phyloP scores from a whole-genome alignment of 805 yeast species.

The Tetrapisispora pingtungensis region DNA sequence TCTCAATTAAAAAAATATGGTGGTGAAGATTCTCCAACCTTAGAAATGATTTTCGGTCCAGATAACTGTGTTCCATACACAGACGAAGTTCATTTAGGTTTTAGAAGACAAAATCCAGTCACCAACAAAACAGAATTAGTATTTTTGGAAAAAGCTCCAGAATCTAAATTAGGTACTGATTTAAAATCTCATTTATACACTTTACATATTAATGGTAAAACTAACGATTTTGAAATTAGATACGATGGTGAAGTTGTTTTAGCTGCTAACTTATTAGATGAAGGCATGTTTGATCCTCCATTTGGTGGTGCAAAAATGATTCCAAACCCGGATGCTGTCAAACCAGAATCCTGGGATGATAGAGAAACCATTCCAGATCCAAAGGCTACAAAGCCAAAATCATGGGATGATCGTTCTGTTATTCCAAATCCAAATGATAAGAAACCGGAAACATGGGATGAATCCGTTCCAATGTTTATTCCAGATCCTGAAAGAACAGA shows the following conservation, averaged over 20 bases:
- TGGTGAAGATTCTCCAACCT: constrained; percentile 36
- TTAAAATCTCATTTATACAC: constrained; percentile 65
- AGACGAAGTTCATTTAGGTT: constrained; percentile 70
- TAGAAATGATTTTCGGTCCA: constrained; percentile 77
- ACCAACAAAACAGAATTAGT: constrained; percentile 58
- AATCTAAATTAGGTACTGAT: constrained; percentile 41
- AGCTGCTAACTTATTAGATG: constrained; percentile 58
- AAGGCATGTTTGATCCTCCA: constrained; percentile 47
- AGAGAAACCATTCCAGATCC: constrained; percentile 60
- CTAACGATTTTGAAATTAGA: constrained; percentile 67
- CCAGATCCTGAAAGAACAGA: constrained; percentile 55
- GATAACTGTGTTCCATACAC: constrained; percentile 70
- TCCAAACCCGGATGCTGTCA: constrained; percentile 43
- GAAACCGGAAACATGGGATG: constrained; percentile 79
- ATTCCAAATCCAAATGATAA: constrained; percentile 58
- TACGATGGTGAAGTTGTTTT: constrained; percentile 66
- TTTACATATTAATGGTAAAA: constrained; percentile 47
- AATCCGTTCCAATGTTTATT: constrained; percentile 45
- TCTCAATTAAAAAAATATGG: constrained; percentile 37
- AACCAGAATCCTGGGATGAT: constrained; percentile 83
- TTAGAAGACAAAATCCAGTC: constrained; percentile 46
- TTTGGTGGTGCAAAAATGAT: constrained; percentile 59
- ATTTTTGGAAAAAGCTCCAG: constrained; percentile 55
- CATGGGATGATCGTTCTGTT: constrained; percentile 74
- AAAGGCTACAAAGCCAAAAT: constrained; percentile 58